phyloP scores from a whole-genome alignment of 176 grass and related monocot species.

The Raddia guianensis region DNA sequence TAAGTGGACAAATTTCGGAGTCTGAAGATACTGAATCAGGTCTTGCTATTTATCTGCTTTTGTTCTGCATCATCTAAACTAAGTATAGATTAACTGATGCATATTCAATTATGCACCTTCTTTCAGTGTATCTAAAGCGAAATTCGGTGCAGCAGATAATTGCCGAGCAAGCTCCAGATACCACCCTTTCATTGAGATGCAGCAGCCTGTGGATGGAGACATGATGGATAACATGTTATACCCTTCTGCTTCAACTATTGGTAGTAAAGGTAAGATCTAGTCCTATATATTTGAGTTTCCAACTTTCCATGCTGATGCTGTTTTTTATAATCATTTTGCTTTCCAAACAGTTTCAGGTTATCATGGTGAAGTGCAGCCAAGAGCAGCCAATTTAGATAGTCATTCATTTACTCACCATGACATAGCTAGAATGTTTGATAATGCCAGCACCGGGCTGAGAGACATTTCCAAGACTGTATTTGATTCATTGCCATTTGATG shows the following conservation, averaged over 20 bases:
- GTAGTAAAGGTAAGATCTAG: constrained; percentile 48
- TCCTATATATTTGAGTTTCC: background rate
- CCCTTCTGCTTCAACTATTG: constrained; percentile 37
- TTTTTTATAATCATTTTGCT: constrained; percentile 33
- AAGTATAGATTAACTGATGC: constrained; percentile 76
- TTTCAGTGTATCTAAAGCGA: constrained; percentile 98
- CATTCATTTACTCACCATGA: constrained; percentile 62
- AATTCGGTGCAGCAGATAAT: constrained; percentile 98
- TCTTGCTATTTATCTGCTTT: constrained; percentile 44
- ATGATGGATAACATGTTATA: constrained; percentile 51
- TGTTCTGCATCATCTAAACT: constrained; percentile 55
- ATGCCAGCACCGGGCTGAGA: constrained; percentile 44
- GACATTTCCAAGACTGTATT: constrained; percentile 49
- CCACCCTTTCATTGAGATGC: constrained; percentile 89
- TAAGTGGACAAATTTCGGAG: constrained; percentile 66
- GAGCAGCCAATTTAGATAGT: constrained; percentile 55
- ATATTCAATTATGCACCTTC: constrained; percentile 82
- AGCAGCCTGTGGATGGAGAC: constrained; percentile 78
- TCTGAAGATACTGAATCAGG: constrained; percentile 83
- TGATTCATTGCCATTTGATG: constrained; percentile 65
- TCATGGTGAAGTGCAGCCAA: constrained; percentile 53
- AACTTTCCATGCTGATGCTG: background rate
- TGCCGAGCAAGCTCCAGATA: constrained; percentile 72
- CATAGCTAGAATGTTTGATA: constrained; percentile 58
- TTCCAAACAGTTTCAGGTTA: constrained; percentile 48